Base-by-base conservation (phyloP, 2,329 filamentous ascomycete genomes). In the Teratosphaeriaceae sp. region DNA sequence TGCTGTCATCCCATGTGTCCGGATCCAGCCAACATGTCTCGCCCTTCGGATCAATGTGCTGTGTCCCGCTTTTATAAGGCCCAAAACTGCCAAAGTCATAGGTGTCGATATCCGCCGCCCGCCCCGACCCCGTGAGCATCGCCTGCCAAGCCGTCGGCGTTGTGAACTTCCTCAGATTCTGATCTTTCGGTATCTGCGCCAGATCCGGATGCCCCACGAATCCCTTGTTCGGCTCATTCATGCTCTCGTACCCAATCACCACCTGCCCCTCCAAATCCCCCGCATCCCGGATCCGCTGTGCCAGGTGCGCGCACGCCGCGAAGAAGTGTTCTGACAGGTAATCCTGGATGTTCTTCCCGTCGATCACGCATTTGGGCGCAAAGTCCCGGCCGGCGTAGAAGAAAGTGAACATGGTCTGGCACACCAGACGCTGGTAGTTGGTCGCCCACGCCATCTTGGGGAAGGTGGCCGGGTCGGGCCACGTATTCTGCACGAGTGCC, bases 401-500 rank as follows among this genome's bases (percentile, higher is more conserved):
- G 40, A 97, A 69, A 0, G 90, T 95, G 62, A 96, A 97, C 54
- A 97, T 88, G 35, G 88, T 89, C 52, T 89, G 87, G 38, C 84
- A 85, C 2, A 84, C 89, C 38, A 97, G 73, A 19, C 92, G 79
- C 48, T 80, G 85, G 65, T 98, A 98, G 62, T 98, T 98, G 40
- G 94, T 97, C 13, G 90, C 88, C 92, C 92, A 98, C 45, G 97
- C 90, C 94, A 98, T 98, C 69, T 96, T 97, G 19, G 92, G 92
- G 53, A 90, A 98, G 1, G 82, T 76, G 20, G 82, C 82, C 7
- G 89, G 88, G 16, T 94, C 78, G 8, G 86, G 81, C 60, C 87
- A 96, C 2, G 86, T 94, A 59, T 97, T 98, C 41, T 98, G 92
- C 5, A 98, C 90, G 46, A 97, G 77, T 27, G 92, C 88, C 3